Evolutionary conservation across 805 yeast species (phyloP), one percentile per base, ranked within the genome.

Genomic region (Yarrowia hollandica): DNA sequence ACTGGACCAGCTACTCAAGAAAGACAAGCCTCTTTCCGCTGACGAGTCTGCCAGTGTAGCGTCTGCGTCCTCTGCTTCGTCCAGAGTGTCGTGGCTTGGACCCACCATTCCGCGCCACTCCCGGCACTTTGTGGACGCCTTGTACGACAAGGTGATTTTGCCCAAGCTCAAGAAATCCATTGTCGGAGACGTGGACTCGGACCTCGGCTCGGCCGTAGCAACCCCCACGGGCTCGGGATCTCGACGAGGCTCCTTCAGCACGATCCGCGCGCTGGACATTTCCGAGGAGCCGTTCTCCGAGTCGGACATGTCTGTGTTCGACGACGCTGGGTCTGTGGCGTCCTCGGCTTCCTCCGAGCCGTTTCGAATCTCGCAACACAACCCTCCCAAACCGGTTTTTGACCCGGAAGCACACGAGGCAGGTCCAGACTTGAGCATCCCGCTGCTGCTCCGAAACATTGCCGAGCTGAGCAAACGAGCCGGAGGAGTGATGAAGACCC

Each of bases 221-320:
- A 52, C 44, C 2, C 58, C 58, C 12, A 33, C 41, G 14, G 56
- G 25, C 44, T 52, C 58, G 14, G 58, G 58, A 23, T 52, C 58
- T 9, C 44, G 58, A 18, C 44, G 58, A 18, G 44, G 44, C 1
- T 52, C 58, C 7, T 52, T 35, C 28, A 19, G 31, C 19, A 35
- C 58, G 25, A 52, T 35, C 44, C 44, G 44, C 19, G 42, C 58
- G 19, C 44, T 37, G 8, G 42, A 48, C 15, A 48, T 52, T 14
- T 52, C 58, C 25, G 58, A 52, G 14, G 58, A 52, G 44, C 55
- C 55, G 22, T 48, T 48, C 22, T 48, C 55, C 39, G 55, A 48
- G 38, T 33, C 55, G 35, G 55, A 48, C 19, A 31, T 31, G 38
- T 48, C 55, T 4, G 55, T 48, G 10, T 48, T 48, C 16, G 55